A percentile compares a stretch with the other conserved stretches of the same genome.
phyloP scores from a whole-genome alignment of 352 stramenopile species.

The Globisporangium alternatum region DNA sequence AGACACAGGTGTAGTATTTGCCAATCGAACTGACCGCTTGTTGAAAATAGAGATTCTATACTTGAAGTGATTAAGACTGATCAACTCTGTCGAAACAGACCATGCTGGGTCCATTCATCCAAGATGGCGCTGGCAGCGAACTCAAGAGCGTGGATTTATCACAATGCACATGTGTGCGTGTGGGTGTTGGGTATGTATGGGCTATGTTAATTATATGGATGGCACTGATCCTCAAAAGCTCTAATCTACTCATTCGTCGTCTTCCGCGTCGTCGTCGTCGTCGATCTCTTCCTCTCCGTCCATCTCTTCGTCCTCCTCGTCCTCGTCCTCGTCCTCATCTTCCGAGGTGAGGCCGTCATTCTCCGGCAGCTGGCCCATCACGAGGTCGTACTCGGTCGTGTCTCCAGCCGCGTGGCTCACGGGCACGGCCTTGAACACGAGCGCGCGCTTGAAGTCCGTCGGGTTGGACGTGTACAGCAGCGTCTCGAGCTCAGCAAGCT shows the following conservation, averaged over 20 bases:
- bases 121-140: no score
- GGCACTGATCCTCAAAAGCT: constrained; percentile 7
- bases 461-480: constrained; percentile 62
- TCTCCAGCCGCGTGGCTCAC: constrained; percentile 59
- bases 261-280: constrained; percentile 39
- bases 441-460: constrained; percentile 47
- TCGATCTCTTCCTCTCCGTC: constrained; percentile 28
- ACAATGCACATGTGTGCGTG: background rate
- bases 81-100: no score
- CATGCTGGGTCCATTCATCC: no score
- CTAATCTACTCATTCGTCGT: constrained; percentile 37
- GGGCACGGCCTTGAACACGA: constrained; percentile 48
- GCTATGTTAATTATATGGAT: constrained; percentile 8
- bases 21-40: no score
- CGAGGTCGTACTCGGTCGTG: constrained; percentile 79
- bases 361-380: constrained; percentile 75
- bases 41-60: no score
- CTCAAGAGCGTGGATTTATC: background rate
- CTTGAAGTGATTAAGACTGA: no score
- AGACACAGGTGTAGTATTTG: no score
- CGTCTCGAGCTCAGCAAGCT: constrained; percentile 51
- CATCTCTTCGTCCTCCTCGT: constrained; percentile 33
- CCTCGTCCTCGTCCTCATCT: constrained; percentile 53
- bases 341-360: constrained; percentile 76
- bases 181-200: constrained; percentile 13